Evolutionary conservation across 345 rosid species (phyloP), one percentile per base, ranked within the genome.

Genomic region (Aquilaria malaccensis): DNA sequence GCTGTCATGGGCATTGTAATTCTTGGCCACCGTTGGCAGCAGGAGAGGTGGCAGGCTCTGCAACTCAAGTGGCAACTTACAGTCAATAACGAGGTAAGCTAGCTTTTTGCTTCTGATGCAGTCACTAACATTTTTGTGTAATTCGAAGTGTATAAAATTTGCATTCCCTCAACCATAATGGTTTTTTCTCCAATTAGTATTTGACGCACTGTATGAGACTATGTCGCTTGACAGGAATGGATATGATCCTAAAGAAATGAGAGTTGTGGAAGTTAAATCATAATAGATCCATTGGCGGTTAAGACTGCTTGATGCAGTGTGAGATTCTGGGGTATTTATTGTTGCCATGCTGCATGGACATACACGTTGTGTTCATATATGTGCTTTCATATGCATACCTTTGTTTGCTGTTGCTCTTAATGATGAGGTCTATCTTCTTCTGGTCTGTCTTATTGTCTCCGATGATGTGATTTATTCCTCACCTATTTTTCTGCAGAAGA

Each of bases 21-120:
- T 76, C 82, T 95, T 62, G 94, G 99, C 66, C 97, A 91, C 68
- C 93, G 76, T n/a, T 91, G 96, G 99, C 97, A 79, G 59, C 96
- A 85, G 59, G 98, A 95, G 60, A 88, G 86, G 83, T 85, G 91
- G 98, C 91, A 87, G 66, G 76, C 74, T 70, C 76, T 91, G 83
- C 97, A 88, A 33, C 85, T 80, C 65, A 94, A 79, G 63, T 88
- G 95, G 96, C 95, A 85, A 31, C 64, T 80, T 56, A 81, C 80
- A 73, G 62, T 82, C 77, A 80, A 70, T 43, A 70, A 77, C 48
- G 94, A 90, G 96, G 99, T 93, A 72, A 51, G 55, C 58, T 48
- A 54, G 50, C 52, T 15, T 47, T 9, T 50, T 45, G 12, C 52
- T 60, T 49, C 9, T 13, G 13, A 14, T 11, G 29, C 47, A 14